Evolutionary conservation across 2,329 filamentous ascomycete species (phyloP).

Genomic region (Exophiala viscosa): DNA sequence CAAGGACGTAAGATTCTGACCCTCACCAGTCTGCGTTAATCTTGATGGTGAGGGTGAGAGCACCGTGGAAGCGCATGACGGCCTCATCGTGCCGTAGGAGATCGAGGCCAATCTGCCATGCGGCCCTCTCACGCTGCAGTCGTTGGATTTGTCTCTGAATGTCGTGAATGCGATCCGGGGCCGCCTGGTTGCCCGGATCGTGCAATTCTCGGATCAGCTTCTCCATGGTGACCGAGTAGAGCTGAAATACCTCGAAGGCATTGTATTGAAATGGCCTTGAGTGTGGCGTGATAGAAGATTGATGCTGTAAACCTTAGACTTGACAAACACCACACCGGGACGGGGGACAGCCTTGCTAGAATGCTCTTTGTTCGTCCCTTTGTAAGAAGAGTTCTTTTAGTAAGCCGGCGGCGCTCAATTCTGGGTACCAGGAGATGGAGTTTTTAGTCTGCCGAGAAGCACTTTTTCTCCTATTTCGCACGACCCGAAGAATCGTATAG

Average conservation of each 20-base stretch:
- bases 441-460: no score
- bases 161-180: constrained; percentile 31
- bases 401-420: no score
- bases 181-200: constrained; percentile 24
- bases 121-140: constrained; percentile 73
- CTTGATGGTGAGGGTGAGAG: constrained; percentile 88
- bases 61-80: constrained; percentile 86
- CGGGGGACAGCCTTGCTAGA: no score
- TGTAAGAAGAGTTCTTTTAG: no score
- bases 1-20: constrained; percentile 1
- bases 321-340: no score
- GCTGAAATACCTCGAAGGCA: background rate
- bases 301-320: no score
- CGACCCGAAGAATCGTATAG: no score
- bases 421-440: no score
- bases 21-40: constrained; percentile 79
- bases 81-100: constrained; percentile 66
- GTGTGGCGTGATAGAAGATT: no score
- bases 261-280: no score
- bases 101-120: constrained; percentile 80
- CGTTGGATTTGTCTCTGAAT: constrained; percentile 73
- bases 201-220: constrained; percentile 25
- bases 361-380: no score
- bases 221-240: constrained; percentile 19
- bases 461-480: no score